These are phyloP conservation scores for Chrysochromulina parva DNA, from an alignment of 78 protist species.

Conservation along the genomic window DNA sequence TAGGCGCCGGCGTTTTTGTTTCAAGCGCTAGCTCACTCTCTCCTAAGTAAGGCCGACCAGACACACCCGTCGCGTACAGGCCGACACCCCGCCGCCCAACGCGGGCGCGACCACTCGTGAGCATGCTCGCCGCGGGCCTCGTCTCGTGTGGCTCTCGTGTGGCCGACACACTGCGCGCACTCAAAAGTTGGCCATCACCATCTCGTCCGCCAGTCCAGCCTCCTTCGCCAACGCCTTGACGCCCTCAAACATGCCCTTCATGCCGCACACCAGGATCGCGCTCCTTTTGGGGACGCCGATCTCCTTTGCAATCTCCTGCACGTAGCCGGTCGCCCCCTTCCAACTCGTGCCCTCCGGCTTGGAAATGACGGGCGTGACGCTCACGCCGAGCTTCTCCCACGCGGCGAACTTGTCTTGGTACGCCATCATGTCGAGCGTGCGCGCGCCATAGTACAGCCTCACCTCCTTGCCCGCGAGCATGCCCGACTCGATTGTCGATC, in stretches of 20 bases:
- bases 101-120: no score
- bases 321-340: background rate
- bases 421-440: background rate
- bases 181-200: background rate
- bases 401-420: background rate
- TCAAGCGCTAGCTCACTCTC: no score
- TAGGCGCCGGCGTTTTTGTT: no score
- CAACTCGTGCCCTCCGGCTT: background rate
- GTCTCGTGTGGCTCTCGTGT: no score
- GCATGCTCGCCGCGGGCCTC: no score
- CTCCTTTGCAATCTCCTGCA: background rate
- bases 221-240: background rate
- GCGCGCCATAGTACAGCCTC: background rate
- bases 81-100: no score
- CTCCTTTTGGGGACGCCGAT: background rate
- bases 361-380: background rate
- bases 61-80: no score
- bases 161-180: no score
- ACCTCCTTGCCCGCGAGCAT: background rate
- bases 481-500: slow-evolving; percentile 4
- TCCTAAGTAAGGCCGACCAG: no score
- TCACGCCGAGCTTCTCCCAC: background rate
- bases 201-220: background rate
- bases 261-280: background rate
- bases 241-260: slow-evolving; percentile 8